Conservation (phyloP, 176 grass and related monocot species). For the Phyllostachys edulis region DNA sequence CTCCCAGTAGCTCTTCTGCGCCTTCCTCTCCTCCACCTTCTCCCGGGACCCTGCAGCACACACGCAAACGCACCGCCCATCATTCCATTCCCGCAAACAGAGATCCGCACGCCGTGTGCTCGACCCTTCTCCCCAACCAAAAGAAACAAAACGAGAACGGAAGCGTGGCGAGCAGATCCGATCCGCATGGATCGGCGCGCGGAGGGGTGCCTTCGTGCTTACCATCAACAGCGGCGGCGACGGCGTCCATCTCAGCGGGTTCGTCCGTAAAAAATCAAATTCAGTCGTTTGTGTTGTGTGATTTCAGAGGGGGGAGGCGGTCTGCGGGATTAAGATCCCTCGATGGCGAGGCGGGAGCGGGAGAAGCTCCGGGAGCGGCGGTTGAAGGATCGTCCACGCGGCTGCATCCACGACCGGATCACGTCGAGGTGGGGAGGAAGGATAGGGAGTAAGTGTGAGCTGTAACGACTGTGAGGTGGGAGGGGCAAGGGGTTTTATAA, state of each 20-base stretch:
- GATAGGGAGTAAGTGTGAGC: background rate
- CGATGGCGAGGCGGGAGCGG: conserved; percentile 77
- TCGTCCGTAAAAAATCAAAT: too few species aligned
- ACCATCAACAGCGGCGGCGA: conserved; percentile 40
- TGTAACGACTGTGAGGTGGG: too few species aligned
- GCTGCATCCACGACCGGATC: conserved; percentile 69
- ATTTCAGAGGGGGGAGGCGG: background rate
- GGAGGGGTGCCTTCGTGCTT: background rate
- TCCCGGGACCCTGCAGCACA: conserved; percentile 23
- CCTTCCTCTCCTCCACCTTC: conserved; percentile 58
- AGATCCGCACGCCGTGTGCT: conserved; percentile 33
- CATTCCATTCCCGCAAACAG: background rate
- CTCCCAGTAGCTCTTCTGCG: conserved; percentile 94
- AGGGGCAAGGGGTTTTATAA: conserved; percentile 3
- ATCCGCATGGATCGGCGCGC: background rate
- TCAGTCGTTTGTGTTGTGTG: background rate
- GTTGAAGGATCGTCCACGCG: conserved; percentile 55
- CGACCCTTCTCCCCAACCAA: conserved; percentile 6
- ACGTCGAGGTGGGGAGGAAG: background rate
- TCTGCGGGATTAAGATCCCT: conserved; percentile 54
- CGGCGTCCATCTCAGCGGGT: conserved; percentile 25
- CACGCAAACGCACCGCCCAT: background rate
- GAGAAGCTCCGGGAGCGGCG: conserved; percentile 94
- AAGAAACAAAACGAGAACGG: background rate
- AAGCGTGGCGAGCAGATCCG: background rate